phyloP scores from a whole-genome alignment of 2,329 filamentous ascomycete genomes.

The Camillea tinctor region DNA sequence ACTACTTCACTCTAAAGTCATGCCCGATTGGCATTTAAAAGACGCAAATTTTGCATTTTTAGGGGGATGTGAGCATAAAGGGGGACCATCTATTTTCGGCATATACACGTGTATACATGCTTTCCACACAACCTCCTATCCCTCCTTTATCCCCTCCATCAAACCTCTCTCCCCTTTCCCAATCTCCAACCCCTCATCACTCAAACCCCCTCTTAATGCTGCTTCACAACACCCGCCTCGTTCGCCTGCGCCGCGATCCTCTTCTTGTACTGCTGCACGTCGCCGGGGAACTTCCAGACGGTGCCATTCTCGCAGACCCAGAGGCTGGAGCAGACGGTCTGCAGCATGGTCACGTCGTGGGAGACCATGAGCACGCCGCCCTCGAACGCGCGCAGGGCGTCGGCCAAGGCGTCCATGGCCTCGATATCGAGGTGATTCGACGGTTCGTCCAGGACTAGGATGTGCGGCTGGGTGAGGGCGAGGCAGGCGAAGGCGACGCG shows the following conservation, averaged over 20 bases:
- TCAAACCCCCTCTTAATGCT: slow-evolving; percentile 48
- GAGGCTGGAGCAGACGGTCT: slow-evolving; percentile 89
- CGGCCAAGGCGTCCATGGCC: slow-evolving; percentile 92
- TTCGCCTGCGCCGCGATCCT: slow-evolving; percentile 88
- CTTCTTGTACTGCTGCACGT: slow-evolving; percentile 97
- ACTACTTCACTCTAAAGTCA: too few relatives aligned
- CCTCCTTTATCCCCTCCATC: neutral
- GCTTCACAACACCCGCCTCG: slow-evolving; percentile 78
- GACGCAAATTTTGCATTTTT: too few relatives aligned
- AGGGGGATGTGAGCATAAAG: too few relatives aligned
- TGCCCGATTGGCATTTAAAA: too few relatives aligned
- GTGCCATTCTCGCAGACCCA: slow-evolving; percentile 96
- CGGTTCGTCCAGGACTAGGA: slow-evolving; percentile 95
- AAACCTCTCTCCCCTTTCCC: neutral
- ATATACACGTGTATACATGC: too few relatives aligned
- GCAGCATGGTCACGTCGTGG: slow-evolving; percentile 98
- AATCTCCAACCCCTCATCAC: too few relatives aligned
- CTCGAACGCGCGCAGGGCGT: slow-evolving; percentile 81
- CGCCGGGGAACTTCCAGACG: slow-evolving; percentile 93
- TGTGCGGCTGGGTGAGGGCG: slow-evolving; percentile 90
- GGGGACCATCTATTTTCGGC: too few relatives aligned
- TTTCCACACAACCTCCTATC: neutral
- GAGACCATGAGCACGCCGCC: slow-evolving; percentile 98
- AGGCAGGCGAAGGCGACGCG: slow-evolving; percentile 98
- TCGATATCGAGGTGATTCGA: slow-evolving; percentile 99